Evolutionary conservation across 2,329 filamentous ascomycete species (phyloP), one percentile per base, ranked within the genome.

Genomic region (Botrytis fabae): DNA sequence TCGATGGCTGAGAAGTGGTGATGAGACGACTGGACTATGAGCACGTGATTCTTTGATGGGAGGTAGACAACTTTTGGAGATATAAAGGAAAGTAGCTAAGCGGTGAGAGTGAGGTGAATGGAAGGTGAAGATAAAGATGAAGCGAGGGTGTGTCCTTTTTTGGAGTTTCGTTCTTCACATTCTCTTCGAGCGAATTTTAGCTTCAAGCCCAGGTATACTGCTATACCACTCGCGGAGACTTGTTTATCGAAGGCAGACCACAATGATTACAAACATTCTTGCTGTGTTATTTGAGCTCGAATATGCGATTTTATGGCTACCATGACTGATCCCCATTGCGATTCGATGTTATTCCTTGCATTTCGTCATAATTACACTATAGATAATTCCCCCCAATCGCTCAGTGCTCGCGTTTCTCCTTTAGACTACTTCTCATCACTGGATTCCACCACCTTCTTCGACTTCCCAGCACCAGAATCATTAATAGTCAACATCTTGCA

Each of bases 11-110:
- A 46, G 62, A 35, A 46, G n/a, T 14, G 42, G 4, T 2, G n/a
- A 46, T 64, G 62, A 35, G 28, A 64, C n/a, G 62, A 64, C 42
- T 64, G 42, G 62, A 46, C 28, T 16, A 64, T 46, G 62, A 25
- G 18, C 42, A 46, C n/a, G 35, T 46, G 10, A 16, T 32, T 63
- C 32, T 20, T n/a, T 44, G 38, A n/a, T 61, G 3, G 2, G 35
- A 22, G 62, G 9, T 1, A 22, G 42, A 28, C 0, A 4, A 1
- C 3, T 46, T 32, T 6, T 46, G 14, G 62, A 32, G 28, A 32
- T 44, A 10, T 44, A 28, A 46, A 12, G 42, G 42, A 2, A 3
- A 18, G 0, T 32, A 2, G 61, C 4, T 63, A 3, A 63, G 40
- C 2, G n/a, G n/a, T 9, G 7, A 28, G n/a, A 57, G 18, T 22